phyloP scores from a whole-genome alignment of 129 eudicot genomes.

The Mikania micrantha region DNA sequence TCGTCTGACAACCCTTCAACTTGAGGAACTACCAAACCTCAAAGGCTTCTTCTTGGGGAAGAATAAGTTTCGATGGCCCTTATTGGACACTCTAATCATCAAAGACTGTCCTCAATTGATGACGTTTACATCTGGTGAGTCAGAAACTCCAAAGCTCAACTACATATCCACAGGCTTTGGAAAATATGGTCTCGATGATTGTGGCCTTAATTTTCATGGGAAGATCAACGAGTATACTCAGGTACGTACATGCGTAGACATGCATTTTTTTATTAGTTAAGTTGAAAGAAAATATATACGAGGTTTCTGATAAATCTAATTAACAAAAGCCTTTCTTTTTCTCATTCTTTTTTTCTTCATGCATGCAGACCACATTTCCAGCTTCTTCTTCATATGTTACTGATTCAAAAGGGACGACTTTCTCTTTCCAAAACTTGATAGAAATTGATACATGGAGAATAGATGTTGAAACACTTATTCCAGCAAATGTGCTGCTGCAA shows the following conservation, averaged over 20 bases:
- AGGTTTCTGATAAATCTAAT: no score
- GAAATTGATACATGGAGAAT: background rate
- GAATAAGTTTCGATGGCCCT: background rate
- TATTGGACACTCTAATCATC: background rate
- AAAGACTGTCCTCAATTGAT: background rate
- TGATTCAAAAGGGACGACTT: background rate
- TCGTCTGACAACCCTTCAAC: background rate
- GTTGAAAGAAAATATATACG: no score
- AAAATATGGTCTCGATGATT: background rate
- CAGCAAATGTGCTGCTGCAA: background rate
- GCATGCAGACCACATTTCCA: background rate
- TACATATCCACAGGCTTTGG: background rate
- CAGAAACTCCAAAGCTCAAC: slow-evolving; percentile 1
- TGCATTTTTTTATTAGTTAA: background rate
- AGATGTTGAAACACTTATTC: background rate
- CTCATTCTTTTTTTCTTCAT: no score
- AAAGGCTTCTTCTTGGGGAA: background rate
- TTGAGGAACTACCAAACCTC: background rate
- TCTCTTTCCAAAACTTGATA: background rate
- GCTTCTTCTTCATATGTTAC: background rate
- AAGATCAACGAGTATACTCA: background rate
- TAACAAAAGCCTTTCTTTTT: no score
- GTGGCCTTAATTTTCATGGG: background rate
- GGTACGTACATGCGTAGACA: no score
- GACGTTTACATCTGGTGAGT: background rate